A percentile compares a stretch with the other conserved stretches of the same genome.
Evolutionary conservation across 176 grass and related monocot species (phyloP).

Genomic region (Cymbopogon citratus): DNA sequence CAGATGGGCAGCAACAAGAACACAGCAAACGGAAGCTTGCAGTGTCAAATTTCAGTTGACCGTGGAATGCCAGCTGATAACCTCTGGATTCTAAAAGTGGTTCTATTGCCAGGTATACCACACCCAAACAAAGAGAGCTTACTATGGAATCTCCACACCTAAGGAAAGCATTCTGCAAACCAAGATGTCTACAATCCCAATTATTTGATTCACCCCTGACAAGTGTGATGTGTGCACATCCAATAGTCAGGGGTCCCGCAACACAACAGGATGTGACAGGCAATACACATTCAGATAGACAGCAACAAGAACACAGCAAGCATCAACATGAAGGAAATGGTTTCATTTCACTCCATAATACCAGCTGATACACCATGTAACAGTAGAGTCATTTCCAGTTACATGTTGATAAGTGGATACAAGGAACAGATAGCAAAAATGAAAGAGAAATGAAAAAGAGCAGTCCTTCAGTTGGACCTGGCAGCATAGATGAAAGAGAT

Average conservation of each 20-base stretch:
- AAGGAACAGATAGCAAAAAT: not conserved
- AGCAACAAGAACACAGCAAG: not conserved
- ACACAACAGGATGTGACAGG: not conserved
- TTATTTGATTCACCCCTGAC: not conserved
- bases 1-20: not conserved
- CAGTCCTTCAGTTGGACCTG: conserved; percentile 30
- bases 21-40: not conserved
- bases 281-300: not conserved
- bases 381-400: conserved; percentile 16
- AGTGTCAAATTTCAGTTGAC: not conserved
- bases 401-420: not conserved
- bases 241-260: not conserved
- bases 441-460: not conserved
- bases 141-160: not conserved
- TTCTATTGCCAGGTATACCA: not conserved
- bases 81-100: not conserved
- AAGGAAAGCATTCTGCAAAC: not conserved
- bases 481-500: conserved; percentile 57
- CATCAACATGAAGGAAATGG: not conserved
- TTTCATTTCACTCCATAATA: conserved; percentile 32
- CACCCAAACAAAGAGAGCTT: not conserved
- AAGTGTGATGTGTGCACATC: not conserved
- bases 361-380: conserved; percentile 24
- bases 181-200: not conserved
- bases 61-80: not conserved